These are phyloP conservation scores for Suhomyces bolitotheri DNA, from an alignment of 1,139 yeast species.

Conservation along the genomic window DNA sequence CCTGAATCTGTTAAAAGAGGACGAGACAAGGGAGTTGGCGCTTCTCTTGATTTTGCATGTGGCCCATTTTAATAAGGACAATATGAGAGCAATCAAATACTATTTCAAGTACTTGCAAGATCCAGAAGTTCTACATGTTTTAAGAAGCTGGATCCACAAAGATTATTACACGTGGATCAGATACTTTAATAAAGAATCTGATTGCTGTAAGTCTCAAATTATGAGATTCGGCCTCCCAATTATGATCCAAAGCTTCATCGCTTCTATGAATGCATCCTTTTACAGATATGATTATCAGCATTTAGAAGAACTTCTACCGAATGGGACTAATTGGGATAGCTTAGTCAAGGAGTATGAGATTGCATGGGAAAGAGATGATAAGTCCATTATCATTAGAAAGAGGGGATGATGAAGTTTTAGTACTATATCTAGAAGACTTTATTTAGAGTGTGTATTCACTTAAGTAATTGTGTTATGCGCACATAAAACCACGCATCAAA, in stretches of 20 bases:
- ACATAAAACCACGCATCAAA: too few species aligned
- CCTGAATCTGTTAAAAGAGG: constrained; percentile 20
- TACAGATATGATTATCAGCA: constrained; percentile 28
- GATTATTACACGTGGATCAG: constrained; percentile 48
- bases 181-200: constrained; percentile 33
- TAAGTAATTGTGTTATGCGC: too few species aligned
- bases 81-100: constrained; percentile 34
- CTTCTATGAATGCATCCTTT: constrained; percentile 37
- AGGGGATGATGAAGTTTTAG: too few species aligned
- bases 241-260: constrained; percentile 33
- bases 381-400: constrained; percentile 26
- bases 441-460: too few species aligned
- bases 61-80: constrained; percentile 45
- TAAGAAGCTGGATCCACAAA: constrained; percentile 37
- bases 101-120: constrained; percentile 31
- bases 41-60: constrained; percentile 47
- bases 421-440: too few species aligned
- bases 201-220: constrained; percentile 30
- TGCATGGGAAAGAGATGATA: constrained; percentile 31
- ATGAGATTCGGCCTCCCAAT: constrained; percentile 44
- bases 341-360: constrained; percentile 22
- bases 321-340: constrained; percentile 23
- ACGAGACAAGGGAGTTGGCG: constrained; percentile 43
- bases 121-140: constrained; percentile 19
- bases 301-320: constrained; percentile 31